These are phyloP conservation scores for Aspergillus incahuasiensis DNA, from an alignment of 495 filamentous ascomycete genomes.

Conservation along the genomic window DNA sequence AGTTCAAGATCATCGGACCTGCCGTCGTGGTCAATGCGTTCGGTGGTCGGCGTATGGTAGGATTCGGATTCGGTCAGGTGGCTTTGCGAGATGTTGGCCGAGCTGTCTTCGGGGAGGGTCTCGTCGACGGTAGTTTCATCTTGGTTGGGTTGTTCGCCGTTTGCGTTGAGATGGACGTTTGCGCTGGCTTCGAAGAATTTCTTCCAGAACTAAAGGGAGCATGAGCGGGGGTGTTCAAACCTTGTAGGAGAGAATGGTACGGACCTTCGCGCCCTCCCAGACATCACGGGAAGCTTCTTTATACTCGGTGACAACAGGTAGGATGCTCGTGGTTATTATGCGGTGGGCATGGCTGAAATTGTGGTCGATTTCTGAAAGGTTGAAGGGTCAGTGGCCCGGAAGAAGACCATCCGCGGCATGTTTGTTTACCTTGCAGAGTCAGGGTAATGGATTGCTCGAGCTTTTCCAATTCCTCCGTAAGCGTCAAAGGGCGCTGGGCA, in stretches of 20 bases:
- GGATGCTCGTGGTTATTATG: constrained; percentile 88
- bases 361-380: constrained; percentile 81
- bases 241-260: constrained; percentile 1
- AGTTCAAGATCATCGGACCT: constrained; percentile 49
- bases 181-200: constrained; percentile 98
- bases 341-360: constrained; percentile 97
- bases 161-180: constrained; percentile 94
- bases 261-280: constrained; percentile 93
- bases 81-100: constrained; percentile 43
- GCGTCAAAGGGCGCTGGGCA: constrained; percentile 61
- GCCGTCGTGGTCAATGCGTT: constrained; percentile 21
- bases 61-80: constrained; percentile 27
- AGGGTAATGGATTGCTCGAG: constrained; percentile 95
- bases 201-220: constrained; percentile 87
- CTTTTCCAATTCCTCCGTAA: constrained; percentile 94
- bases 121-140: constrained; percentile 40
- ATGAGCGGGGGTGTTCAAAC: too few relatives aligned
- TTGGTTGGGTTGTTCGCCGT: constrained; percentile 70
- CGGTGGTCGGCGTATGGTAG: constrained; percentile 35
- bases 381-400: background rate
- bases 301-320: constrained; percentile 95
- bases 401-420: background rate
- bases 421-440: constrained; percentile 75
- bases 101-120: constrained; percentile 47
- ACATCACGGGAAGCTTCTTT: constrained; percentile 88